Conservation (phyloP, 371 early-diverging fungal species). For the Mycotypha africana region DNA sequence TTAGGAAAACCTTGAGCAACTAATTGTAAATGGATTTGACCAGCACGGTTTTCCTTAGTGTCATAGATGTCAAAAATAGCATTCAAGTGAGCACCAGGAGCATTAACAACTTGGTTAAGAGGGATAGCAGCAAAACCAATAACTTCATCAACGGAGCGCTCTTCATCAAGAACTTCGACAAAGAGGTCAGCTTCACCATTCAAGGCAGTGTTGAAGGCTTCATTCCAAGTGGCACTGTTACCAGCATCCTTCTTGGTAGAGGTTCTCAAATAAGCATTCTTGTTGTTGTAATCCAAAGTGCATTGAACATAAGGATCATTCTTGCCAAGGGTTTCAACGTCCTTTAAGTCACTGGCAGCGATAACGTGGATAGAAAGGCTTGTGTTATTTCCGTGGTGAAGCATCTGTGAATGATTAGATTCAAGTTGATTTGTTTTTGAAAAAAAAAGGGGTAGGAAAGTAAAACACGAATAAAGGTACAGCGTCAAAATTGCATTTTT, state of each 20-base stretch:
- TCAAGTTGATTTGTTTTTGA: too few relatives aligned
- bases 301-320: constrained; percentile 57
- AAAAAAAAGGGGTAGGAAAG: too few relatives aligned
- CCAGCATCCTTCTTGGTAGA: constrained; percentile 52
- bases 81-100: constrained; percentile 43
- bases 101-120: constrained; percentile 47
- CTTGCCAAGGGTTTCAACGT: constrained; percentile 47
- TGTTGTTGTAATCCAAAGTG: constrained; percentile 36
- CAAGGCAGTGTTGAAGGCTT: constrained; percentile 42
- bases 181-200: constrained; percentile 47
- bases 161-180: constrained; percentile 55
- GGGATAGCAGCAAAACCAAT: constrained; percentile 62
- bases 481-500: too few relatives aligned
- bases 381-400: too few relatives aligned
- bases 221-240: constrained; percentile 52
- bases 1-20: constrained; percentile 46
- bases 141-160: constrained; percentile 36
- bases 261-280: constrained; percentile 48
- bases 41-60: constrained; percentile 42
- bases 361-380: constrained; percentile 36
- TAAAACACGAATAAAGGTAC: too few relatives aligned
- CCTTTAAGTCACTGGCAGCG: constrained; percentile 34
- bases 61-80: constrained; percentile 45
- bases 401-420: too few relatives aligned
- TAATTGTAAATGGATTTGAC: constrained; percentile 44